phyloP scores from a whole-genome alignment of 1,139 yeast genomes.

The Zygoascus hellenicus region DNA sequence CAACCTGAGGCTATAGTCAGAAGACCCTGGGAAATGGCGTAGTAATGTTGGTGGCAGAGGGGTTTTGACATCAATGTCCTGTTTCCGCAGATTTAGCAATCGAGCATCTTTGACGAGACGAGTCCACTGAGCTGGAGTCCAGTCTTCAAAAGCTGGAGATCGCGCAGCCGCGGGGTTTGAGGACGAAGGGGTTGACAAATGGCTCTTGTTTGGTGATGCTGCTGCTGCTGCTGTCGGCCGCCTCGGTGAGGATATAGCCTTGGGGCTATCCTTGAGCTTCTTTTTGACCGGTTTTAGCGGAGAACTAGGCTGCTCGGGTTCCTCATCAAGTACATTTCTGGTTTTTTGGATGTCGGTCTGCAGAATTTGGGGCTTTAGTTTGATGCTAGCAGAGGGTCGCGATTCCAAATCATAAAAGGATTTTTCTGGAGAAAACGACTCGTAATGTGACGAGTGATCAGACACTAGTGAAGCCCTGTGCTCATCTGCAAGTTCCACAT shows the following conservation, averaged over 20 bases:
- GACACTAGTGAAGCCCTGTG: too few species aligned
- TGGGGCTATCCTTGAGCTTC: too few species aligned
- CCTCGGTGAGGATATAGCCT: neutral
- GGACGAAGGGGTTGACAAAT: neutral
- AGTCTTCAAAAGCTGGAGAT: slow-evolving; percentile 3
- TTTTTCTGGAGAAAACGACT: too few species aligned
- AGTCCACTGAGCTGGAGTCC: slow-evolving; percentile 8
- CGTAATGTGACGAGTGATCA: too few species aligned
- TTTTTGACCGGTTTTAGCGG: too few species aligned
- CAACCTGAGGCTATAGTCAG: slow-evolving; percentile 4
- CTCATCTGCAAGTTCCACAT: too few species aligned
- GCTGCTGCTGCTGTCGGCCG: neutral
- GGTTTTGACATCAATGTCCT: neutral
- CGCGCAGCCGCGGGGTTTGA: neutral
- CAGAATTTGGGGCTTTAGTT: too few species aligned
- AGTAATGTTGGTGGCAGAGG: slow-evolving; percentile 3
- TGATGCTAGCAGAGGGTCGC: too few species aligned
- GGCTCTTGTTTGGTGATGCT: neutral
- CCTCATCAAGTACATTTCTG: too few species aligned
- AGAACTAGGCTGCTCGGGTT: too few species aligned
- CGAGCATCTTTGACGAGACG: slow-evolving; percentile 2
- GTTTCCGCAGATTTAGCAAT: neutral
- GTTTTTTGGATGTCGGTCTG: too few species aligned
- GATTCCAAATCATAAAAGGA: too few species aligned
- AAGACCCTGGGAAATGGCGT: slow-evolving; percentile 6